Conservation (phyloP, 1,284 basidiomycete genomes). For the Ceratobasidium sp. region DNA sequence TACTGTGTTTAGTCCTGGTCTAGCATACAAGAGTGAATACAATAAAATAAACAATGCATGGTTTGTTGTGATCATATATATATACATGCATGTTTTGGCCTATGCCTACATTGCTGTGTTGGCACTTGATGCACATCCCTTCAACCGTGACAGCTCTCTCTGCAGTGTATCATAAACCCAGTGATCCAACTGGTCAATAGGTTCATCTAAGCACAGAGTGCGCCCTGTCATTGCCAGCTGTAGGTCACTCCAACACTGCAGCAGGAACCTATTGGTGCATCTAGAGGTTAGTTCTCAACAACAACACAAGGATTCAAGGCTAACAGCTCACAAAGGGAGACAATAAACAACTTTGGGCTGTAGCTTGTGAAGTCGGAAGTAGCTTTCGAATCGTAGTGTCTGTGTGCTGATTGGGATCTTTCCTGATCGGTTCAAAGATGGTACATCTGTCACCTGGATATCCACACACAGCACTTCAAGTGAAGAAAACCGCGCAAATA, state of each 20-base stretch:
- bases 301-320: neutral
- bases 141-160: neutral
- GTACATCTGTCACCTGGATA: neutral
- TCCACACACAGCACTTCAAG: neutral
- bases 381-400: neutral
- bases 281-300: neutral
- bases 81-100: too few species aligned
- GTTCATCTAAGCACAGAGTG: neutral
- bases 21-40: too few species aligned
- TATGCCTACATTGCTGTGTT: neutral
- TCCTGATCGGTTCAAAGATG: neutral
- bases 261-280: neutral
- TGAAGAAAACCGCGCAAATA: neutral
- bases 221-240: neutral
- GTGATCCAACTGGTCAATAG: neutral
- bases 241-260: neutral
- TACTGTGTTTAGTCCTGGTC: too few species aligned
- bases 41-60: too few species aligned
- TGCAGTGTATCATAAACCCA: neutral
- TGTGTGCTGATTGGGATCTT: neutral
- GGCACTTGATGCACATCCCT: neutral
- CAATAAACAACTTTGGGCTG: neutral
- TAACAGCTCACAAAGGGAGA: neutral
- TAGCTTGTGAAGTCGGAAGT: neutral
- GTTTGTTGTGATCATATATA: too few species aligned